Conservation (phyloP, 129 eudicot species). For the sunflower (Helianthus annuus) region DNA sequence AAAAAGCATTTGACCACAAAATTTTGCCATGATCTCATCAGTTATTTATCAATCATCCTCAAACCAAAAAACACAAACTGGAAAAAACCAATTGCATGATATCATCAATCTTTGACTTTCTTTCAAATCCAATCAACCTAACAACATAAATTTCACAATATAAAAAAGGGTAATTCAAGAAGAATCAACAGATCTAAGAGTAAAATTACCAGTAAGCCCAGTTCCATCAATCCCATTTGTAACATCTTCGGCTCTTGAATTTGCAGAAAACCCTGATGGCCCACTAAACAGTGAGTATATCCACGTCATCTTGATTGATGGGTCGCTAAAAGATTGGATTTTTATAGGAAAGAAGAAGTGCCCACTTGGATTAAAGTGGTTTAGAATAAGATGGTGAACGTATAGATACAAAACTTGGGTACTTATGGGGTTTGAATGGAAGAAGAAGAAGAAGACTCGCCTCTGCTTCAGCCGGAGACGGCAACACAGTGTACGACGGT, state of each 20-base stretch:
- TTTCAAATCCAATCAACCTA: background rate
- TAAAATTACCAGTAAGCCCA: slow-evolving; percentile 51
- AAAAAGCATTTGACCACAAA: too few relatives aligned
- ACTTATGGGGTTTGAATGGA: background rate
- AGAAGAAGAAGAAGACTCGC: too few relatives aligned
- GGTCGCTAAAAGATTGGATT: slow-evolving; percentile 6
- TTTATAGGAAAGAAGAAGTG: slow-evolving; percentile 6
- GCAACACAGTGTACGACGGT: too few relatives aligned
- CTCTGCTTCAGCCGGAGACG: too few relatives aligned
- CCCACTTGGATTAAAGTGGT: background rate
- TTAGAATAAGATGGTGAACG: slow-evolving; percentile 1
- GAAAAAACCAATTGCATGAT: background rate
- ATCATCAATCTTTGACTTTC: background rate
- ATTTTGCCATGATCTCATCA: too few relatives aligned
- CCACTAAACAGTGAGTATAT: slow-evolving; percentile 44
- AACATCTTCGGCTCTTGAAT: slow-evolving; percentile 45
- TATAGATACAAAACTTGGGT: background rate
- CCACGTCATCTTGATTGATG: slow-evolving; percentile 60
- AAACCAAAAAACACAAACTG: background rate
- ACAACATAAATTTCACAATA: background rate
- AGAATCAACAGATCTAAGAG: slow-evolving; percentile 10
- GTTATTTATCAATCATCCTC: background rate
- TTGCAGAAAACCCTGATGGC: slow-evolving; percentile 42
- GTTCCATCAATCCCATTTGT: slow-evolving; percentile 36
- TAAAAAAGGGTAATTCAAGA: background rate